These are phyloP conservation scores for Pseudopyrenochaeta lycopersici DNA, from an alignment of 2,329 filamentous ascomycete genomes.

Conservation along the genomic window DNA sequence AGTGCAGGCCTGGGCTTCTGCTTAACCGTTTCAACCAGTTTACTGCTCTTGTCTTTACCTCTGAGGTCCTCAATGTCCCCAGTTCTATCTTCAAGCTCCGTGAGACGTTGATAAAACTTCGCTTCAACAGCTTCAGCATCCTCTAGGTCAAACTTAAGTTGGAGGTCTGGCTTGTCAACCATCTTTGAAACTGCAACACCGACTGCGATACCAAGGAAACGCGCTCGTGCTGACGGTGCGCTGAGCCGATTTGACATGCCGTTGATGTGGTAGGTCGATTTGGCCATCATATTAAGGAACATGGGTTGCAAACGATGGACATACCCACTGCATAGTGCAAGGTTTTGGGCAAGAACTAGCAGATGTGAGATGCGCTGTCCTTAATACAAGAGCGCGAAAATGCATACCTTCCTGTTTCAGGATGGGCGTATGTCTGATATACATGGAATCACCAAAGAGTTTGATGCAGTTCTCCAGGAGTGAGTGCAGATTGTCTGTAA, in stretches of 20 bases:
- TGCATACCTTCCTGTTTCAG: slow-evolving; percentile 85
- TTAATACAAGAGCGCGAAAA: neutral
- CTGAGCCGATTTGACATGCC: slow-evolving; percentile 86
- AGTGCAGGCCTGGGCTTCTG: slow-evolving; percentile 16
- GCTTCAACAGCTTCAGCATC: slow-evolving; percentile 79
- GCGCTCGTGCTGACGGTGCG: slow-evolving; percentile 75
- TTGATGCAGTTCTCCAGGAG: slow-evolving; percentile 74
- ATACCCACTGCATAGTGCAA: slow-evolving; percentile 81
- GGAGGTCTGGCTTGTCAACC: slow-evolving; percentile 71
- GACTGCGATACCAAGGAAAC: slow-evolving; percentile 88
- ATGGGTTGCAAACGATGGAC: slow-evolving; percentile 72
- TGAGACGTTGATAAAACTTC: slow-evolving; percentile 75
- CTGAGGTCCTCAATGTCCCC: slow-evolving; percentile 54
- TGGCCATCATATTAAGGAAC: slow-evolving; percentile 73
- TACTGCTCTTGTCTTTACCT: neutral
- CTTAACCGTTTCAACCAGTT: neutral
- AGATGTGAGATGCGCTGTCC: slow-evolving; percentile 23
- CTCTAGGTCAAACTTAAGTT: slow-evolving; percentile 84
- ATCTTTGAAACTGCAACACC: slow-evolving; percentile 76
- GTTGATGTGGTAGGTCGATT: slow-evolving; percentile 77
- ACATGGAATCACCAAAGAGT: slow-evolving; percentile 85
- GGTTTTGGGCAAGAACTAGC: slow-evolving; percentile 79
- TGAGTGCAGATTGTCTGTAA: slow-evolving; percentile 57
- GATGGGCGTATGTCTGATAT: slow-evolving; percentile 84
- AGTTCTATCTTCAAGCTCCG: slow-evolving; percentile 68